Evolutionary conservation across 2,329 filamentous ascomycete species (phyloP).

Genomic region (Fonsecaea erecta): DNA sequence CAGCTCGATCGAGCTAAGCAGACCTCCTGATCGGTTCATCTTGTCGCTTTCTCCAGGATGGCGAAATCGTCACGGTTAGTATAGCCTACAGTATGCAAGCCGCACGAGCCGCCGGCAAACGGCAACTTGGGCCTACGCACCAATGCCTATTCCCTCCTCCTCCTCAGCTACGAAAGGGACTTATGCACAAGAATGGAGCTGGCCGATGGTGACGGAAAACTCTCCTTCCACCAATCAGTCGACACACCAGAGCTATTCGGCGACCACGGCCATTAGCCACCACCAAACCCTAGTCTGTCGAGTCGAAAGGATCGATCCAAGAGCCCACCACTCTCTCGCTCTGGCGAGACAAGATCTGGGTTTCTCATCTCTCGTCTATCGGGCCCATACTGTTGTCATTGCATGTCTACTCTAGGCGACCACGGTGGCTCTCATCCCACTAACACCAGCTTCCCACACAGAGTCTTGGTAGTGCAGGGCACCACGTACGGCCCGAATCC

Average conservation of each 20-base stretch:
- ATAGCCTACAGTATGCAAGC: background rate
- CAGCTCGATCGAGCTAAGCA: constrained; percentile 2
- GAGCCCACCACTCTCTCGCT: constrained; percentile 20
- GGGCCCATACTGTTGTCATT: constrained; percentile 19
- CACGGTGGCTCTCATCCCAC: background rate
- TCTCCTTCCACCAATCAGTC: constrained; percentile 7
- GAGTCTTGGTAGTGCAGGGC: background rate
- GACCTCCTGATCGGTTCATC: background rate
- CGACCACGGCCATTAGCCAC: constrained; percentile 5
- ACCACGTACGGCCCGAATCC: background rate
- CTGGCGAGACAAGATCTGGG: constrained; percentile 27
- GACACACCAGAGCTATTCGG: background rate
- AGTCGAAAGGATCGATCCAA: constrained; percentile 23
- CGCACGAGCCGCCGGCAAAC: background rate
- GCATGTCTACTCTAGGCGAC: constrained; percentile 7
- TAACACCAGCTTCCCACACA: background rate
- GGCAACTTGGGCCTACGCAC: constrained; percentile 4
- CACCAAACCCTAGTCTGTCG: constrained; percentile 5
- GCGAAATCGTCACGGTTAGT: background rate
- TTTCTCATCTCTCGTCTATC: constrained; percentile 32
- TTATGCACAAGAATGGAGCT: constrained; percentile 12
- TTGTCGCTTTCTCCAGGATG: background rate
- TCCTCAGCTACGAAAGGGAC: background rate
- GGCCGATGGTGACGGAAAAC: constrained; percentile 1
- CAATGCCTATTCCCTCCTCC: background rate